These are phyloP conservation scores for Neofusicoccum kwambonambiense DNA, from an alignment of 2,329 filamentous ascomycete species.

Conservation along the genomic window DNA sequence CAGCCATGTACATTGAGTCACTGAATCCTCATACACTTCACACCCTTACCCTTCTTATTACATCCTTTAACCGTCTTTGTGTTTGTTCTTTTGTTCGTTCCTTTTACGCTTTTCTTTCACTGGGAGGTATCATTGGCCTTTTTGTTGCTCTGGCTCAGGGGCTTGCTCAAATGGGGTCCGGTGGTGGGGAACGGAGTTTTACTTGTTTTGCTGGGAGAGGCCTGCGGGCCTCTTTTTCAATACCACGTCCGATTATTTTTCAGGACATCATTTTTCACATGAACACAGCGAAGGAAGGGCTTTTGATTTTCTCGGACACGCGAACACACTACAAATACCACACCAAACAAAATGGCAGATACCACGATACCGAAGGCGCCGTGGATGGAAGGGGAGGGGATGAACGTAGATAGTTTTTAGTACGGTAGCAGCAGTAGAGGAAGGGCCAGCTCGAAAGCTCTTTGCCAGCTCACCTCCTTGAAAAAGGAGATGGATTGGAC, in stretches of 20 bases:
- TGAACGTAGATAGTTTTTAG: conserved; percentile 14
- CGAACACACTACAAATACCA: conserved; percentile 5
- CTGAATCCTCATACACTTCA: conserved; percentile 14
- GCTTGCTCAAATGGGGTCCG: conserved; percentile 6
- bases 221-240: neutral
- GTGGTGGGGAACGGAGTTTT: conserved; percentile 11
- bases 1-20: conserved; percentile 14
- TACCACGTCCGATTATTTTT: conserved; percentile 15
- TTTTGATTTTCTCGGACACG: conserved; percentile 1
- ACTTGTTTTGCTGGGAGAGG: conserved; percentile 5
- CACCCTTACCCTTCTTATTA: conserved; percentile 7
- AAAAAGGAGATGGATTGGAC: neutral
- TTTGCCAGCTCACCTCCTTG: neutral
- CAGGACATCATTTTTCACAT: conserved; percentile 5
- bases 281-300: conserved; percentile 6
- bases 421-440: neutral
- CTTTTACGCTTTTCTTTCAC: conserved; percentile 7
- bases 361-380: neutral
- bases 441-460: neutral
- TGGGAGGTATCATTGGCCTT: conserved; percentile 12
- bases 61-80: conserved; percentile 4
- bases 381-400: neutral
- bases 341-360: conserved; percentile 4
- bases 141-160: neutral
- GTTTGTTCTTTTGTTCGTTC: neutral